phyloP scores from a whole-genome alignment of 495 filamentous ascomycete species.

The Penicillium diatomitis region DNA sequence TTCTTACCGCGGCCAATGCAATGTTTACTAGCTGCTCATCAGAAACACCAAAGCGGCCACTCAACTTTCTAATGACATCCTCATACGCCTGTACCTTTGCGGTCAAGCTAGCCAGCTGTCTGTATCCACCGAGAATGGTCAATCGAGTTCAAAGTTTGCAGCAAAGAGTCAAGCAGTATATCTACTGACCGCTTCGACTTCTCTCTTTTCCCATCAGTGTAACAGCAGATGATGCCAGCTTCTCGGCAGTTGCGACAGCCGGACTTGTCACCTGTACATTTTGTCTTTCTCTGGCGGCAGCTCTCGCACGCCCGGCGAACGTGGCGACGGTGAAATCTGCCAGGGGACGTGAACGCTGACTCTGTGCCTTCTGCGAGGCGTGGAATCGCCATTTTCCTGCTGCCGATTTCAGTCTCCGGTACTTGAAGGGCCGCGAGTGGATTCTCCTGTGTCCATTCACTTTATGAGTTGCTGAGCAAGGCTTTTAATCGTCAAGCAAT shows the following conservation, averaged over 20 bases:
- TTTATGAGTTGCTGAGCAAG: too few relatives aligned
- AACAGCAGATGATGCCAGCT: slow-evolving; percentile 41
- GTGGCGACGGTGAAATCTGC: slow-evolving; percentile 33
- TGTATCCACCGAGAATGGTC: slow-evolving; percentile 6
- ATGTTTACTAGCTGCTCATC: slow-evolving; percentile 32
- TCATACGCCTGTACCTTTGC: slow-evolving; percentile 43
- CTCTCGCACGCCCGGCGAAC: slow-evolving; percentile 41
- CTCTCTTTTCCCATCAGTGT: slow-evolving; percentile 50
- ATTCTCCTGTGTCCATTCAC: slow-evolving; percentile 12
- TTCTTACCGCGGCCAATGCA: slow-evolving; percentile 25
- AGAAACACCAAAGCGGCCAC: slow-evolving; percentile 28
- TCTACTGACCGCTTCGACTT: slow-evolving; percentile 40
- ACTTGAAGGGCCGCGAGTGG: slow-evolving; percentile 10
- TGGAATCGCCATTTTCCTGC: slow-evolving; percentile 35
- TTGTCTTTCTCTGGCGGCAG: slow-evolving; percentile 46
- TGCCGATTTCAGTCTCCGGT: slow-evolving; percentile 11
- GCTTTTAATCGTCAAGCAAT: too few relatives aligned
- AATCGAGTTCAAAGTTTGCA: background rate
- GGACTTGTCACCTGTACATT: slow-evolving; percentile 48
- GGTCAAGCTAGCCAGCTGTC: slow-evolving; percentile 41
- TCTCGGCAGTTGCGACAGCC: slow-evolving; percentile 47
- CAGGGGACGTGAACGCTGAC: slow-evolving; percentile 27
- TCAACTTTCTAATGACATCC: slow-evolving; percentile 30
- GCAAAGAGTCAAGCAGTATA: background rate
- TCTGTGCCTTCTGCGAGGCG: slow-evolving; percentile 33